Evolutionary conservation across 805 yeast species (phyloP).

Genomic region (Suhomyces xylopsoci): DNA sequence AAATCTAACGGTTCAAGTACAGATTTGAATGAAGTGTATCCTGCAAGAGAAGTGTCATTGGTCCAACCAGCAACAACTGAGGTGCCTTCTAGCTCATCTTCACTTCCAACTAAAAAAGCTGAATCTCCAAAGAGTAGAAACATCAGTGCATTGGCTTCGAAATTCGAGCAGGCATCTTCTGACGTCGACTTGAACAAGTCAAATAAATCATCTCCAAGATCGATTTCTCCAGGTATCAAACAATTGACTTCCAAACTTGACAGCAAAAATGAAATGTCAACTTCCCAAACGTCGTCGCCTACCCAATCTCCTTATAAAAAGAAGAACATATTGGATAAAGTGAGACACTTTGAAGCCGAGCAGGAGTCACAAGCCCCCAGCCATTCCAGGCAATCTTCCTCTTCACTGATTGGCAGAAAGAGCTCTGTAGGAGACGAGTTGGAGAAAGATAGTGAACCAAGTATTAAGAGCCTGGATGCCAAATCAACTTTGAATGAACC

Average conservation of each 20-base stretch:
- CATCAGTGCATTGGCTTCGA: constrained; percentile 21
- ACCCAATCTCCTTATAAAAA: constrained; percentile 19
- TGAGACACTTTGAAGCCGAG: constrained; percentile 32
- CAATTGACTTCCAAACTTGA: constrained; percentile 28
- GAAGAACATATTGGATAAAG: constrained; percentile 31
- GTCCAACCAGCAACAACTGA: not conserved
- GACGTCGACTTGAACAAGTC: not conserved
- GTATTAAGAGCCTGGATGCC: not conserved
- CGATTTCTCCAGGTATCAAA: constrained; percentile 16
- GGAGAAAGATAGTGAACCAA: constrained; percentile 3
- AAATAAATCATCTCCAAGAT: constrained; percentile 7
- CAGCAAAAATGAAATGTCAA: constrained; percentile 14
- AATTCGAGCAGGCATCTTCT: constrained; percentile 14
- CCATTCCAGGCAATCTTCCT: not conserved
- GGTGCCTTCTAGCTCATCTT: not conserved
- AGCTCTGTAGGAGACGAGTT: constrained; percentile 1
- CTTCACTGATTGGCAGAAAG: constrained; percentile 3
- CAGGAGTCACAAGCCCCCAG: not conserved
- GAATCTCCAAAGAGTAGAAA: constrained; percentile 14
- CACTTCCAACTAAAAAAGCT: constrained; percentile 3
- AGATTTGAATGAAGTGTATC: not conserved
- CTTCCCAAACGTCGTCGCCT: constrained; percentile 13
- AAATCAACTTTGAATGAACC: constrained; percentile 4
- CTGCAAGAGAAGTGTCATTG: constrained; percentile 5
- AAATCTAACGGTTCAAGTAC: not conserved